Evolutionary conservation across 2,329 filamentous ascomycete genomes (phyloP).

Genomic region (Trichoderma koningii): DNA sequence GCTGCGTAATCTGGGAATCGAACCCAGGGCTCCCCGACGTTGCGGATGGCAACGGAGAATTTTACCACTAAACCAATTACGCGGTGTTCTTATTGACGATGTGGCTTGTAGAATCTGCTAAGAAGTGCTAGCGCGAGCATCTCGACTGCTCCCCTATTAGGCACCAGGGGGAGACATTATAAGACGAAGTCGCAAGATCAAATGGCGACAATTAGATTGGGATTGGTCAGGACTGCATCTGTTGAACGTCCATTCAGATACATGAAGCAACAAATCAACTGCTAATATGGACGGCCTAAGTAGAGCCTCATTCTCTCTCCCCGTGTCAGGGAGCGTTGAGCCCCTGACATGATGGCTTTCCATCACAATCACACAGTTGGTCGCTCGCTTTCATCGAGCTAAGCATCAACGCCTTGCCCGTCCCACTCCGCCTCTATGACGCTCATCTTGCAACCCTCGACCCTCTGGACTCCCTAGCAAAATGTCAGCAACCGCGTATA

Average conservation of each 20-base stretch:
- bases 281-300: too few relatives aligned
- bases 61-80: conserved; percentile 38
- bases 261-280: too few relatives aligned
- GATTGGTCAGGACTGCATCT: too few relatives aligned
- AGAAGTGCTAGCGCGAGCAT: not conserved
- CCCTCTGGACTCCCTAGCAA: conserved; percentile 44
- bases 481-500: not conserved
- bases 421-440: conserved; percentile 53
- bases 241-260: too few relatives aligned
- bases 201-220: too few relatives aligned
- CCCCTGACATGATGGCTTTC: too few relatives aligned
- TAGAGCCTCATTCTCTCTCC: not conserved
- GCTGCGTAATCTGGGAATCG: conserved; percentile 36
- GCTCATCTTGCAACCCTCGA: conserved; percentile 49
- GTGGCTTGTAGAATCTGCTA: rapidly evolving
- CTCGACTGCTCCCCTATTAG: too few relatives aligned
- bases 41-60: conserved; percentile 39
- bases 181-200: too few relatives aligned
- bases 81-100: not conserved
- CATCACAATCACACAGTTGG: not conserved
- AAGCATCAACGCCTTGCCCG: conserved; percentile 30
- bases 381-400: not conserved
- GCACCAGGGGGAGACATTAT: too few relatives aligned
- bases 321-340: too few relatives aligned
- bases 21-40: conserved; percentile 41